A percentile compares a stretch with the other conserved stretches of the same genome.
These are phyloP conservation scores for Simplicillium aogashimaense DNA, from an alignment of 2,329 filamentous ascomycete species.

Conservation along the genomic window DNA sequence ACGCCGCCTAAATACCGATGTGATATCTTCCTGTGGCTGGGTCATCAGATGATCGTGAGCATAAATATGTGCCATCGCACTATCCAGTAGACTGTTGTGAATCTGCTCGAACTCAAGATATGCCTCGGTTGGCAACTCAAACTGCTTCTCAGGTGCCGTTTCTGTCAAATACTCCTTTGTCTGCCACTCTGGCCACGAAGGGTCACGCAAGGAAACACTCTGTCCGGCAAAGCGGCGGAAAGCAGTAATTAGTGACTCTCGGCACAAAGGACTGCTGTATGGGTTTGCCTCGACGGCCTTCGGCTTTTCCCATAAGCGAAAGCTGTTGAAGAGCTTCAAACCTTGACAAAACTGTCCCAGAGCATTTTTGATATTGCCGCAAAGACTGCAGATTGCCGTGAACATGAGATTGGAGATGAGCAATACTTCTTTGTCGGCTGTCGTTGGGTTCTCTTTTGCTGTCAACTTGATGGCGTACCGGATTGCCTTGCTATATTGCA, in stretches of 20 bases:
- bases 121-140: no score
- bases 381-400: neutral
- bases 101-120: no score
- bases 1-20: no score
- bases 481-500: neutral
- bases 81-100: no score
- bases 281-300: neutral
- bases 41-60: no score
- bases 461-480: neutral
- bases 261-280: no score
- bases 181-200: no score
- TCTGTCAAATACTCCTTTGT: no score
- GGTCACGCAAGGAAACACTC: neutral
- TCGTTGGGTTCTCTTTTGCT: neutral
- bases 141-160: no score
- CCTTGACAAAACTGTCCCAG: neutral
- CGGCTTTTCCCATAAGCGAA: neutral
- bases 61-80: no score
- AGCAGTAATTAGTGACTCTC: neutral
- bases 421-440: neutral
- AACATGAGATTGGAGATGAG: neutral
- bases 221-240: neutral
- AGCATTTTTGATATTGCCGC: neutral
- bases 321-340: neutral
- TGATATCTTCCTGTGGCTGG: no score